Conservation (phyloP, 345 rosid species). For the Pugionium cornutum region DNA sequence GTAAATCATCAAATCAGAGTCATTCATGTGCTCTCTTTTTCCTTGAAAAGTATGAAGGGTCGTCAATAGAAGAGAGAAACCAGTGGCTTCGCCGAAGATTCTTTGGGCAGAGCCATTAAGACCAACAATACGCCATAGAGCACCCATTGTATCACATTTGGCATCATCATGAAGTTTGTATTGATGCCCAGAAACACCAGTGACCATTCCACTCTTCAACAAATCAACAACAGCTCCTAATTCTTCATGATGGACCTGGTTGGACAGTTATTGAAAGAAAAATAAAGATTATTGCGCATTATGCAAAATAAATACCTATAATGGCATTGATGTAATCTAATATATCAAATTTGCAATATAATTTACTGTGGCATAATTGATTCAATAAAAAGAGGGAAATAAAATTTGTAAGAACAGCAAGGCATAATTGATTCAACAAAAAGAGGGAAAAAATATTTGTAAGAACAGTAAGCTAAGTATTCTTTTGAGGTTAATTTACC, state of each 20-base stretch:
- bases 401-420: not conserved
- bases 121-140: conserved; percentile 86
- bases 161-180: conserved; percentile 74
- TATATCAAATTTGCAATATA: conserved; percentile 4
- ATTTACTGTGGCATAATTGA: not conserved
- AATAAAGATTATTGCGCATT: conserved; percentile 14
- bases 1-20: conserved; percentile 47
- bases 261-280: conserved; percentile 24
- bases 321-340: conserved; percentile 15
- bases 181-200: conserved; percentile 72
- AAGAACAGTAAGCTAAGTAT: conserved; percentile 11
- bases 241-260: conserved; percentile 86
- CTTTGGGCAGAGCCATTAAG: conserved; percentile 70
- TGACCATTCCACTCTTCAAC: conserved; percentile 88
- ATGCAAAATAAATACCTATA: conserved; percentile 15
- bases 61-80: conserved; percentile 87
- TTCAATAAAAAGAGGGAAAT: not conserved
- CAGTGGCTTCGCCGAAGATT: conserved; percentile 90
- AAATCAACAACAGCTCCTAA: conserved; percentile 75
- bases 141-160: conserved; percentile 83
- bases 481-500: conserved; percentile 43
- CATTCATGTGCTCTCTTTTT: conserved; percentile 53
- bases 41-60: conserved; percentile 77
- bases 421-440: conserved; percentile 14
- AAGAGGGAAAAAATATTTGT: conserved; percentile 15